phyloP scores from a whole-genome alignment of 129 eudicot species.

The Smallanthus sonchifolius region DNA sequence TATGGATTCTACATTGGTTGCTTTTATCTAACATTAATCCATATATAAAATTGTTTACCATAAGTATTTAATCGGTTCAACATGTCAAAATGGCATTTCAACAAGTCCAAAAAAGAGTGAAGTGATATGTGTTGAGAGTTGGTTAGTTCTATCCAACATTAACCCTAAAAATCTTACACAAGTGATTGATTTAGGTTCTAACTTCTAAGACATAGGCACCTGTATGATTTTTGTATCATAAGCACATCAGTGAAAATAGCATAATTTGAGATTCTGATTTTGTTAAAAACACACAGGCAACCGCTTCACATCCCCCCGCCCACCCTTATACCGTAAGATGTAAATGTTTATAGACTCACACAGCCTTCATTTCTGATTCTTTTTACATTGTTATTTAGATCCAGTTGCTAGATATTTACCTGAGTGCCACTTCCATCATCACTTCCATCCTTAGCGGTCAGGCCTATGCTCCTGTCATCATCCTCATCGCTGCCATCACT shows the following conservation, averaged over 20 bases:
- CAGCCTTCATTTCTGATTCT: background rate
- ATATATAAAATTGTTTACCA: background rate
- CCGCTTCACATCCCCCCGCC: background rate
- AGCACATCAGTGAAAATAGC: background rate
- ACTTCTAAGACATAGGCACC: background rate
- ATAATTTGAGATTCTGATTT: background rate
- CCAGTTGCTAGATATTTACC: conserved; percentile 30
- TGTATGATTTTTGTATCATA: background rate
- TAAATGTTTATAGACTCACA: background rate
- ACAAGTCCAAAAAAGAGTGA: background rate
- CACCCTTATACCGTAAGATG: background rate
- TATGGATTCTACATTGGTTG: background rate
- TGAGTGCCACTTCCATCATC: conserved; percentile 73
- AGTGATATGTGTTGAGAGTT: background rate
- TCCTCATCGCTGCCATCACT: conserved; percentile 45
- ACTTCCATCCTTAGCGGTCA: conserved; percentile 56
- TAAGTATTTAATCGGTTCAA: background rate
- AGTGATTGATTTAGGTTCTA: background rate
- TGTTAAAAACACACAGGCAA: background rate
- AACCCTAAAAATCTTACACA: background rate
- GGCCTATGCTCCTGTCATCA: conserved; percentile 44
- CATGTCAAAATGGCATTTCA: background rate
- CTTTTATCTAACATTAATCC: background rate
- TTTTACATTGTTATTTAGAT: background rate
- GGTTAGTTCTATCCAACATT: background rate